Base-by-base conservation (phyloP, 371 early-diverging fungal genomes). In the Syncephalis plumigaleata region DNA sequence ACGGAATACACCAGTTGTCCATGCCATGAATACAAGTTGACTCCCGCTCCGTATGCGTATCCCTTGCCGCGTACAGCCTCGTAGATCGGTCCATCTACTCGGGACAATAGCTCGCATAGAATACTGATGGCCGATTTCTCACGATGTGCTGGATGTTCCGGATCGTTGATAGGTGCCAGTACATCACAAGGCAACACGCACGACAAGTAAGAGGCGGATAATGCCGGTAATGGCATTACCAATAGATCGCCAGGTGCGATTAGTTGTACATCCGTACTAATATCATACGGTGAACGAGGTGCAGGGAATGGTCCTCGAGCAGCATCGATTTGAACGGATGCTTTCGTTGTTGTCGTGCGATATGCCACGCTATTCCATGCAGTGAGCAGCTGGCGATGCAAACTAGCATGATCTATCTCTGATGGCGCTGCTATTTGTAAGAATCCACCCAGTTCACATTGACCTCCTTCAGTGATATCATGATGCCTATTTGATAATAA, bases 11-110 rank as follows among this genome's bases (percentile, higher is more conserved):
- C 50, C 45, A 81, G 57, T 43, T 65, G 66, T 8, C 73, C 72
- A 0, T 67, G 53, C 79, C 83, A 80, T 18, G 64, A 18, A 13
- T 58, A 54, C 2, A 66, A 48, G 27, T 54, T 47, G 17, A 84
- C 46, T 0, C 61, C 60, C 3, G 73, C 72, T 44, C 68, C 79
- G 55, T 86, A 86, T 0, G 84, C 83, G 36, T 66, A 73, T 13
- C 87, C 87, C 36, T 69, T 64, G 9, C 86, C 86, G 27, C 87
- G 74, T 25, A 84, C 69, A 0, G 74, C 68, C 8, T 65, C 73
- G 60, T 67, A 83, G 3, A 86, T 62, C 0, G 80, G 82, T 0
- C 86, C 87, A 40, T 85, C 85, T 2, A 64, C 58, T 3, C 76
- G 66, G 3, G 73, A 67, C 2, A 85, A 57, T 13, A 85, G 56